These are phyloP conservation scores for Tricholoma matsutake DNA, from an alignment of 768 basidiomycete species.

Conservation along the genomic window DNA sequence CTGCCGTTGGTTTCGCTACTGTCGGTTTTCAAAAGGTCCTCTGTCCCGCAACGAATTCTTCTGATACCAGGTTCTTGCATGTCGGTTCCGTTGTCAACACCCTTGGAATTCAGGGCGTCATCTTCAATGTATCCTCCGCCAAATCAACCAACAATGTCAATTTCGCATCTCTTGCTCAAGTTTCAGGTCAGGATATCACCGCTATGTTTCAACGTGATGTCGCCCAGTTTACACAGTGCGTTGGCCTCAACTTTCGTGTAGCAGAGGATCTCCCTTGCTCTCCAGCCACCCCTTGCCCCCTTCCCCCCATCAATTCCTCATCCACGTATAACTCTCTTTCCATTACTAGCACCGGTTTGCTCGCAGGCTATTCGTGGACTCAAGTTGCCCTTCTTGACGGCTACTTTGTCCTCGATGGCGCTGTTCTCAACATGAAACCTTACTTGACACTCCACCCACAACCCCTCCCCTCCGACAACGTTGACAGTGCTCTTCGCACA, in stretches of 20 bases:
- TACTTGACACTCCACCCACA: conserved; percentile 75
- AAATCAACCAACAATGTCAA: conserved; percentile 51
- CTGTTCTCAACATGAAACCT: conserved; percentile 88
- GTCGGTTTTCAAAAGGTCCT: conserved; percentile 92
- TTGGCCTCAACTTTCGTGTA: conserved; percentile 55
- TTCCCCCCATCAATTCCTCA: conserved; percentile 54
- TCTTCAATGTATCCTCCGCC: conserved; percentile 69
- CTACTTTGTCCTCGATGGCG: conserved; percentile 89
- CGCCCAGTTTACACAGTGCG: conserved; percentile 64
- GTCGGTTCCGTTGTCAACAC: conserved; percentile 59
- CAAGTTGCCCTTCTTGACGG: conserved; percentile 71
- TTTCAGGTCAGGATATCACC: conserved; percentile 89
- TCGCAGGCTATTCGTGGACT: conserved; percentile 89
- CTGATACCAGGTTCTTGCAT: conserved; percentile 44
- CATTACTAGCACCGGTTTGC: conserved; percentile 60
- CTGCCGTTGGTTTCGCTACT: conserved; percentile 83
- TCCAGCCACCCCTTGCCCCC: conserved; percentile 56
- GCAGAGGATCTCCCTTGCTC: conserved; percentile 78
- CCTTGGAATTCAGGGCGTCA: conserved; percentile 71
- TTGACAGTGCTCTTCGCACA: conserved; percentile 82
- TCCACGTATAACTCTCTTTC: conserved; percentile 59
- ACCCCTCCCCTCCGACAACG: conserved; percentile 65
- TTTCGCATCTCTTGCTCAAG: conserved; percentile 51
- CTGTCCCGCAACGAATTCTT: conserved; percentile 62
- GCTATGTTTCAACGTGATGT: conserved; percentile 71